phyloP scores from a whole-genome alignment of 73 alveolate genomes.

The Blepharisma stoltei region DNA sequence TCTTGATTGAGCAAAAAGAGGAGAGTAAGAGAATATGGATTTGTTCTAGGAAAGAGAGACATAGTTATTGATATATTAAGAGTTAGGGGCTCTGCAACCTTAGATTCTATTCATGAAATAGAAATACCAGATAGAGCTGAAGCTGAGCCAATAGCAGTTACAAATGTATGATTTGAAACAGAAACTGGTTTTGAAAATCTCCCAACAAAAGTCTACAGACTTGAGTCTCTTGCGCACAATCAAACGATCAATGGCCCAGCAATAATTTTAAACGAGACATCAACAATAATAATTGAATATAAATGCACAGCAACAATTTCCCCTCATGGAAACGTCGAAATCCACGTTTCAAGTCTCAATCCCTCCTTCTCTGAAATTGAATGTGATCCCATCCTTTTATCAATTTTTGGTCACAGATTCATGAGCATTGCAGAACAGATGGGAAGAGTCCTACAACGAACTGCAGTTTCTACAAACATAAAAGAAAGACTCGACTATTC shows the following conservation, averaged over 20 bases:
- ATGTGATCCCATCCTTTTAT: slow-evolving; percentile 57
- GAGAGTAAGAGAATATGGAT: slow-evolving; percentile 81
- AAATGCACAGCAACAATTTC: slow-evolving; percentile 32
- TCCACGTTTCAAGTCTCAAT: background rate
- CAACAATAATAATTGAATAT: slow-evolving; percentile 51
- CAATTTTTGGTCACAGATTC: slow-evolving; percentile 71
- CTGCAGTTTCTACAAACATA: slow-evolving; percentile 78
- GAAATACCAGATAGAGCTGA: slow-evolving; percentile 12
- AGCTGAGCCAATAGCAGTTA: slow-evolving; percentile 3
- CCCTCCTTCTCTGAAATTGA: too few species aligned
- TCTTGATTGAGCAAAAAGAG: too few species aligned
- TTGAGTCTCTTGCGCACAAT: slow-evolving; percentile 44
- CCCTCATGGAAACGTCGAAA: slow-evolving; percentile 24
- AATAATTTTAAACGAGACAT: slow-evolving; percentile 61
- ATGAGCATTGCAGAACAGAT: slow-evolving; percentile 92
- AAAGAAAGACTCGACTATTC: slow-evolving; percentile 88
- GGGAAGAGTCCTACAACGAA: slow-evolving; percentile 74
- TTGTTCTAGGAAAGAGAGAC: slow-evolving; percentile 45
- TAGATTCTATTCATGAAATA: background rate
- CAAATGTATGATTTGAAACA: slow-evolving; percentile 37
- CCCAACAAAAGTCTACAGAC: slow-evolving; percentile 57
- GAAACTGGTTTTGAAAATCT: slow-evolving; percentile 32
- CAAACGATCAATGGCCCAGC: slow-evolving; percentile 72
- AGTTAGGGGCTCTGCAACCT: slow-evolving; percentile 48
- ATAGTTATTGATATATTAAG: slow-evolving; percentile 57